Base-by-base conservation (phyloP, 768 basidiomycete genomes). In the Leccinum barrowsii region DNA sequence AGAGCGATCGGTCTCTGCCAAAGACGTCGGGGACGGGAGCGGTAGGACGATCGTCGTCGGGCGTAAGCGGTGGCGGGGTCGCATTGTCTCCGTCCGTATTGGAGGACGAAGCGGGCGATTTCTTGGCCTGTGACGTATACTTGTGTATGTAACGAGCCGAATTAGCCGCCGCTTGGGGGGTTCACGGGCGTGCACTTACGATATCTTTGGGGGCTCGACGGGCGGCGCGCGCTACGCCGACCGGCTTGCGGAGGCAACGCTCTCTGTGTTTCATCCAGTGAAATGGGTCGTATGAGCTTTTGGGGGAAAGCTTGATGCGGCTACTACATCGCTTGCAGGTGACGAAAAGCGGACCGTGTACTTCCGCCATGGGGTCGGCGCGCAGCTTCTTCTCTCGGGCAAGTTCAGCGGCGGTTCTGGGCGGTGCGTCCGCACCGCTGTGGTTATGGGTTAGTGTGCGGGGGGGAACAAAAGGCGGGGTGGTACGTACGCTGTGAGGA, bases 191-290 rank as follows among this genome's bases (percentile, higher is more conserved):
- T 21, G 26, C 12, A 55, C 70, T 61, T 30, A 70, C 71, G 40
- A 63, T 59, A 58, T 63, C 68, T 56, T 67, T 74, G 50, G 59
- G 52, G 3, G 62, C 35, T n/a, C 63, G 64, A 19, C 59, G 60
- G 13, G 44, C 22, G 48, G 56, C 51, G 34, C 64, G 68, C 5
- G 59, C 50, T 2, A 62, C 55, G 10, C 62, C 66, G n/a, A 72
- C 65, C 2, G 71, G 60, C 58, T 77, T 80, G 71, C 79, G 83
- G 55, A 82, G 67, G 68, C 87, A 89, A 30, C 86, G 78, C 42
- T 76, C 76, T 32, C 82, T 77, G 65, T 89, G 87, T 62, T 81
- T 85, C 48, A 73, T 68, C 87, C 87, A 89, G 69, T 89, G 87
- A 64, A 80, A 81, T 30, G 79, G 77, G 64, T 89, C 87, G 63